Percentiles rank a stretch among this genome's conserved stretches.
phyloP scores from a whole-genome alignment of 805 yeast species.

The Schizosaccharomyces lindneri region DNA sequence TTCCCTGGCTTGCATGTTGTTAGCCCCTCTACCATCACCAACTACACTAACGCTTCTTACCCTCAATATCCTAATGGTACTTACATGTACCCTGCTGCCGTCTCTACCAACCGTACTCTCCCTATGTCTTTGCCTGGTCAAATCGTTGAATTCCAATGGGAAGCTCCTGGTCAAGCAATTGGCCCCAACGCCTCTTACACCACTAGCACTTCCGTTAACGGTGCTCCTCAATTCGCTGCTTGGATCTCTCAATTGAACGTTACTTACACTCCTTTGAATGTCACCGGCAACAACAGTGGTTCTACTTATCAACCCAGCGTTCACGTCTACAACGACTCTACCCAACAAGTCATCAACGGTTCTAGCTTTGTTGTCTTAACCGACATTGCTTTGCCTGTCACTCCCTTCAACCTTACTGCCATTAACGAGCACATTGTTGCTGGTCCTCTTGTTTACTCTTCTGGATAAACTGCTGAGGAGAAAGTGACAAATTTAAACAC shows the following conservation, averaged over 20 bases:
- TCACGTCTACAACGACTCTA: slow-evolving; percentile 1
- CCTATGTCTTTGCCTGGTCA: slow-evolving; percentile 3
- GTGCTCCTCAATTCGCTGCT: slow-evolving; percentile 4
- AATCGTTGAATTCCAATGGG: slow-evolving; percentile 1
- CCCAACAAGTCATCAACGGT: slow-evolving; percentile 3
- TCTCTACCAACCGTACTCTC: slow-evolving; percentile 4
- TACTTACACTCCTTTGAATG: slow-evolving; percentile 4
- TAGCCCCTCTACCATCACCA: slow-evolving; percentile 2
- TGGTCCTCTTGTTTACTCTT: slow-evolving; percentile 4
- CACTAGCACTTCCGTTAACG: slow-evolving; percentile 2
- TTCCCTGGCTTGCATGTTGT: slow-evolving; percentile 5
- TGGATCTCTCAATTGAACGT: slow-evolving; percentile 5
- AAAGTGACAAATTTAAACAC: no score
- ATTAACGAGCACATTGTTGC: slow-evolving; percentile 5
- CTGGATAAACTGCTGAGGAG: not conserved
- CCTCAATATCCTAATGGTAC: slow-evolving; percentile 3
- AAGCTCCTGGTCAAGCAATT: slow-evolving; percentile 4
- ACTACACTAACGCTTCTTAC: not conserved
- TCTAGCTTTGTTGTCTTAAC: slow-evolving; percentile 3
- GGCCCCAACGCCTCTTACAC: slow-evolving; percentile 5
- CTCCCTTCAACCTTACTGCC: slow-evolving; percentile 4
- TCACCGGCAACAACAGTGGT: slow-evolving; percentile 4
- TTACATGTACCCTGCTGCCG: slow-evolving; percentile 2
- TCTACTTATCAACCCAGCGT: slow-evolving; percentile 4
- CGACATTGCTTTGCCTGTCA: slow-evolving; percentile 3